Base-by-base conservation (phyloP, 768 basidiomycete genomes). In the Cubamyces lactineus region DNA sequence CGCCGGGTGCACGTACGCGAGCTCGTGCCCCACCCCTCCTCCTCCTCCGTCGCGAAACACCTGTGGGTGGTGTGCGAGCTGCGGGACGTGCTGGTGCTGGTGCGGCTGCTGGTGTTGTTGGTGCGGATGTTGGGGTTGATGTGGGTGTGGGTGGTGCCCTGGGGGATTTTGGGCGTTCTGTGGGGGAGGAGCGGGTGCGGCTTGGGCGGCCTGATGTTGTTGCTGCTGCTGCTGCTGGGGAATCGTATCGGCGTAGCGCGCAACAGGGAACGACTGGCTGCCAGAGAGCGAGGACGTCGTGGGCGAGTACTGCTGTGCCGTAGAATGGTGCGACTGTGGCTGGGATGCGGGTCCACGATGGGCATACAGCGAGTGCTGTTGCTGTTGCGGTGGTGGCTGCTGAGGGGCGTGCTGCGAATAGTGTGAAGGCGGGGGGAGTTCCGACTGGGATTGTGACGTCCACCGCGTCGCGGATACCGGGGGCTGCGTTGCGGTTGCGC, bases 1-100 rank as follows among this genome's bases (percentile, higher is more conserved):
- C 47, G 83, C 80, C 26, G 84, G 80, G 57, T 84, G 82, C 38
- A 80, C 66, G 50, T 70, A 69, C 43, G 46, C 57, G 43, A 51
- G 53, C 39, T 63, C 57, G 42, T 55, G 40, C 46, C 40, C 49
- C 45, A 24, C 23, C 17, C 3, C 45, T n/a, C 16, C n/a, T n/a
- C n/a, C n/a, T n/a, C n/a, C n/a, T n/a, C 24, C 34, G 21, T 47
- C 60, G 43, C 41, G 62, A 49, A 48, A 53, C 43, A 28, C n/a
- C 6, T 59, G 66, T 50, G 48, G 53, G 53, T 64, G 56, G 26
- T 53, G 59, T 21, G 26, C 47, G 21, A 52, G 62, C 12, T 45
- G 51, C 1, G 51, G 47, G 61, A 43, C 53, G 38, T 60, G 62
- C 40, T 21, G 59, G 15, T 57, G 53, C 49, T 9, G 41, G 34